These are phyloP conservation scores for Alternaria gaisen DNA, from an alignment of 2,329 filamentous ascomycete genomes.

Conservation along the genomic window DNA sequence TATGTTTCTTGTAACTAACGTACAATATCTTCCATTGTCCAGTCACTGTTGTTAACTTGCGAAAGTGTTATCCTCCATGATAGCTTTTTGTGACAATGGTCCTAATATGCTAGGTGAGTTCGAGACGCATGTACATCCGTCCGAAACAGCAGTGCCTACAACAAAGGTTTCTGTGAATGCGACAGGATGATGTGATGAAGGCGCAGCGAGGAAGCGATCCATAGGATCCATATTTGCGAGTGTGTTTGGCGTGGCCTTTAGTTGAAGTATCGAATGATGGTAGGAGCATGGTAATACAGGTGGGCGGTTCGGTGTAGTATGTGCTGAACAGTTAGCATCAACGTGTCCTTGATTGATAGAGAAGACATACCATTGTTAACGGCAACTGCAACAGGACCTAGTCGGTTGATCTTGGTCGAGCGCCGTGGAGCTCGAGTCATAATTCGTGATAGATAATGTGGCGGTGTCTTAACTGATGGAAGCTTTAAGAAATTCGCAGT, in stretches of 20 bases:
- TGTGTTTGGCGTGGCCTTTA: not conserved
- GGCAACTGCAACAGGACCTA: not conserved
- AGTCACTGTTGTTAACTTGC: not conserved
- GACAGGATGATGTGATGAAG: slow-evolving; percentile 8
- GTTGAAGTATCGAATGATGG: slow-evolving; percentile 1
- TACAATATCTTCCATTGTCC: not conserved
- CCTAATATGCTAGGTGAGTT: not conserved
- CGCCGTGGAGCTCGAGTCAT: slow-evolving; percentile 3
- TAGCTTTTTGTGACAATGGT: not conserved
- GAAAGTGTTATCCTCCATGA: not conserved
- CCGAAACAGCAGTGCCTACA: slow-evolving; percentile 12
- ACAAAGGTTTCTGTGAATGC: not conserved
- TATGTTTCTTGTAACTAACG: too few species aligned
- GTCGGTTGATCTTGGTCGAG: not conserved
- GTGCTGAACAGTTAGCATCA: not conserved
- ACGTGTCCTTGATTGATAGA: not conserved
- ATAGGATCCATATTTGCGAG: slow-evolving; percentile 9
- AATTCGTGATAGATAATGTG: not conserved
- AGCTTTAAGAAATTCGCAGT: not conserved
- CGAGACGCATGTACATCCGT: slow-evolving; percentile 11
- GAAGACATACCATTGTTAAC: not conserved
- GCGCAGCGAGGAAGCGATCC: slow-evolving; percentile 7
- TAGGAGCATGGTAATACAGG: not conserved
- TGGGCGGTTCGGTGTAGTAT: not conserved
- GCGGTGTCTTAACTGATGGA: not conserved